Base-by-base conservation (phyloP, 2,329 filamentous ascomycete species). In the Epichloe glyceriae region DNA sequence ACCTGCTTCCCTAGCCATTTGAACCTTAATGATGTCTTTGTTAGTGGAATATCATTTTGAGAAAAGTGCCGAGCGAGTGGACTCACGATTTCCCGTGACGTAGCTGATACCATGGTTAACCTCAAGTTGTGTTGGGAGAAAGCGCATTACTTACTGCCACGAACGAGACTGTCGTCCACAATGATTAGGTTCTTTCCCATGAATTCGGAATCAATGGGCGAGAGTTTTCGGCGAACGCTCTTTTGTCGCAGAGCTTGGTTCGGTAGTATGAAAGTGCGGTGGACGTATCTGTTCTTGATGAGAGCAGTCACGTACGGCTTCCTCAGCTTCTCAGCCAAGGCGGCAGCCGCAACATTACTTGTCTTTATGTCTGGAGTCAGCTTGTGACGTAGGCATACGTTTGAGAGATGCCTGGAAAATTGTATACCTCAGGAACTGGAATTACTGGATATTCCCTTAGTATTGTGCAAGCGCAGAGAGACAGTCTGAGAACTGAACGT, bases 121-220 rank as follows among this genome's bases (percentile, higher is more conserved):
- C 17, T 89, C 7, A 19, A 10, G 26, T 10, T 30, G 26, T 30
- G 26, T 10, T 30, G 26, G 8, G 8, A 1, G 26, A 30, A 30
- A 30, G 26, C 26, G 26, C 26, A 10, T 10, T 30, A 47, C 22
- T 47, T 14, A 40, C 17, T 38, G 19, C 50, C 90, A 38, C 90
- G 80, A 4, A 95, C 90, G 53, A 95, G 88, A 59, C 82, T 88
- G 68, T 96, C 91, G 59, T 96, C 91, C 1, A 96, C 86, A 0
- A 97, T 72, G 11, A 89, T 74, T 7, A 97, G 85, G 53, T 83
- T 86, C 59, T 85, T 83, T 57, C 79, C 87, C 52, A 82, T 74
- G 67, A 96, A 96, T 63, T 96, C 89, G 38, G 83, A 82, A 26
- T 83, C 80, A 68, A 96, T 95, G 19, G 90, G 81, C 54, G 86